phyloP scores from a whole-genome alignment of 176 grass and related monocot species.

The Coix lacrymajobi region DNA sequence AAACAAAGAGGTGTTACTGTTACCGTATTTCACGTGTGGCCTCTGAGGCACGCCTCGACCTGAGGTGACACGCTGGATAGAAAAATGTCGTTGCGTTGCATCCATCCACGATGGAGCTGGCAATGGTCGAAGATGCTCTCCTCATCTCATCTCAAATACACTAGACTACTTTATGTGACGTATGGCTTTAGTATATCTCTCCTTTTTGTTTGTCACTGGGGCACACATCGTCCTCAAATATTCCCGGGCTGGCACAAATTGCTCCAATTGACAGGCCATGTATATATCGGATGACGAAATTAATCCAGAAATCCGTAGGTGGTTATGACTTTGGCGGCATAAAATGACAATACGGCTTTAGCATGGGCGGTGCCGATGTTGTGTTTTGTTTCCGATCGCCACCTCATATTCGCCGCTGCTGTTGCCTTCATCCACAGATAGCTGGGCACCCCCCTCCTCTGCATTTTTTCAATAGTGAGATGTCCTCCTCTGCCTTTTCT shows the following conservation, averaged over 20 bases:
- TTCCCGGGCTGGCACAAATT: slow-evolving; percentile 14
- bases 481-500: neutral
- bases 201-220: neutral
- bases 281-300: neutral
- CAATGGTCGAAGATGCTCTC: neutral
- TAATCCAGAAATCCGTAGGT: neutral
- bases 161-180: slow-evolving; percentile 11
- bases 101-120: neutral
- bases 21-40: neutral
- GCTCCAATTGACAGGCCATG: neutral
- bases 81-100: neutral
- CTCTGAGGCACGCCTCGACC: neutral
- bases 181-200: neutral
- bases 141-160: neutral
- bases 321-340: slow-evolving; percentile 16
- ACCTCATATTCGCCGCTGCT: neutral
- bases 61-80: neutral
- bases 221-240: slow-evolving; percentile 13
- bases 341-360: slow-evolving; percentile 26
- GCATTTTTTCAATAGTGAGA: neutral
- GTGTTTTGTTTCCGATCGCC: neutral
- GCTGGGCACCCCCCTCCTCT: neutral
- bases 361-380: neutral
- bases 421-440: slow-evolving; percentile 19
- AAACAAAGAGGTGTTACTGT: neutral